Percentiles rank a stretch among this genome's conserved stretches.
phyloP scores from a whole-genome alignment of 192 early-diverging fungal species.

The Coemansia sp. region DNA sequence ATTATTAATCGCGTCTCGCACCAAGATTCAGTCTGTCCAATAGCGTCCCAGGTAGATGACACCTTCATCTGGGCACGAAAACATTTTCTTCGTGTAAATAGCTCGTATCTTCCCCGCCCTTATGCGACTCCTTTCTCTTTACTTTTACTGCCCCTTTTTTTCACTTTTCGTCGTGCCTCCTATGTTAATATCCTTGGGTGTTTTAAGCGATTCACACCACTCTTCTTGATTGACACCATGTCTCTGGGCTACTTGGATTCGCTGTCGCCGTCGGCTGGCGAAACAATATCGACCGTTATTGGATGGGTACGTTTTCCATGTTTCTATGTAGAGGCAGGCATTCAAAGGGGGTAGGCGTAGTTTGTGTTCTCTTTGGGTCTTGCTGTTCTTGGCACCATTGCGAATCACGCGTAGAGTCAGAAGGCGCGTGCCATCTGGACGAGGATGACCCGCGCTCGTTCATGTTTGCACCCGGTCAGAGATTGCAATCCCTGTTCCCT shows the following conservation, averaged over 20 bases:
- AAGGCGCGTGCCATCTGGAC: background rate
- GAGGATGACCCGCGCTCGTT: background rate
- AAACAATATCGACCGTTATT: conserved; percentile 22
- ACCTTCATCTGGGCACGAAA: conserved; percentile 1
- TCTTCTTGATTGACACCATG: background rate
- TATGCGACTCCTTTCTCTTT: conserved; percentile 3
- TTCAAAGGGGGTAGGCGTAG: background rate
- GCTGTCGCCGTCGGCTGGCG: conserved; percentile 14
- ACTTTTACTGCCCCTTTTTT: background rate
- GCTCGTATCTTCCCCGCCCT: background rate
- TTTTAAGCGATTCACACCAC: background rate
- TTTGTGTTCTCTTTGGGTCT: background rate
- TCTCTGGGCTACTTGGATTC: background rate
- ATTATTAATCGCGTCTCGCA: background rate
- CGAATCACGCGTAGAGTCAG: background rate
- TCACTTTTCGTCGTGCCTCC: background rate
- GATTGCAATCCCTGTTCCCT: background rate
- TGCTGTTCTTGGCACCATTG: background rate
- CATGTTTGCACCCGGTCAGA: background rate
- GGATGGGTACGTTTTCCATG: conserved; percentile 29
- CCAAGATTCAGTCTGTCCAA: background rate
- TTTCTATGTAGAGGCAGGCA: background rate
- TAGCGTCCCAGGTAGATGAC: background rate
- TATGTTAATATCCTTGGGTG: background rate
- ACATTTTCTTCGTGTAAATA: background rate